These are phyloP conservation scores for Penicillium sp. DNA, from an alignment of 2,329 filamentous ascomycete genomes.

Conservation along the genomic window DNA sequence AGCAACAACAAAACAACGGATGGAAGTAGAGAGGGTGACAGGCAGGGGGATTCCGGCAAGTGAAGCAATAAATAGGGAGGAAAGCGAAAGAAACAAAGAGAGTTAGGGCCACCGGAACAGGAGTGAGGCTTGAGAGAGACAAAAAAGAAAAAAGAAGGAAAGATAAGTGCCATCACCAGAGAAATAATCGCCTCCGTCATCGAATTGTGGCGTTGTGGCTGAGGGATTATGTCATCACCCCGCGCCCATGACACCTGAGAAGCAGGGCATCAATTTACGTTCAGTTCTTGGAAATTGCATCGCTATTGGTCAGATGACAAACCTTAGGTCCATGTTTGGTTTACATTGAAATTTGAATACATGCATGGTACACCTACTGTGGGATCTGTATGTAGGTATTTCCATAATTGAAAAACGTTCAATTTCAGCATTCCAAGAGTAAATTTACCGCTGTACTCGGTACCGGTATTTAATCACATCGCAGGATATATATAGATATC, in stretches of 20 bases:
- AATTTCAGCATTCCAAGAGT: no score
- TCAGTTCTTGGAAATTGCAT: background rate
- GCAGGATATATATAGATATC: no score
- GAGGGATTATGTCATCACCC: background rate
- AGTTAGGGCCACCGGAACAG: background rate
- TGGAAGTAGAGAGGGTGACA: background rate
- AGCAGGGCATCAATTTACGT: background rate
- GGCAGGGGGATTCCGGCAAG: background rate
- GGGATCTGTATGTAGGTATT: no score
- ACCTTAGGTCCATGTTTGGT: no score
- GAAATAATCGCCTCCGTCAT: conserved; percentile 4
- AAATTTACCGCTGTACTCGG: no score
- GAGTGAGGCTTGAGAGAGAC: background rate
- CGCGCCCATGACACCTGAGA: background rate
- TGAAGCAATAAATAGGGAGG: background rate
- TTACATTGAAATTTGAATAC: no score
- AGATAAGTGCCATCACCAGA: background rate
- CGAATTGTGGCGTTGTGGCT: conserved; percentile 5
- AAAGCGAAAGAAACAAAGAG: background rate
- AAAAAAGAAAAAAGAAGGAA: conserved; percentile 1
- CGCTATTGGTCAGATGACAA: background rate
- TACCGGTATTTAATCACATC: no score
- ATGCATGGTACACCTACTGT: no score
- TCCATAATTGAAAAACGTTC: no score
- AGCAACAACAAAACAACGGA: conserved; percentile 16